phyloP scores from a whole-genome alignment of 2,329 filamentous ascomycete genomes.

The Acrodontium crateriforme region DNA sequence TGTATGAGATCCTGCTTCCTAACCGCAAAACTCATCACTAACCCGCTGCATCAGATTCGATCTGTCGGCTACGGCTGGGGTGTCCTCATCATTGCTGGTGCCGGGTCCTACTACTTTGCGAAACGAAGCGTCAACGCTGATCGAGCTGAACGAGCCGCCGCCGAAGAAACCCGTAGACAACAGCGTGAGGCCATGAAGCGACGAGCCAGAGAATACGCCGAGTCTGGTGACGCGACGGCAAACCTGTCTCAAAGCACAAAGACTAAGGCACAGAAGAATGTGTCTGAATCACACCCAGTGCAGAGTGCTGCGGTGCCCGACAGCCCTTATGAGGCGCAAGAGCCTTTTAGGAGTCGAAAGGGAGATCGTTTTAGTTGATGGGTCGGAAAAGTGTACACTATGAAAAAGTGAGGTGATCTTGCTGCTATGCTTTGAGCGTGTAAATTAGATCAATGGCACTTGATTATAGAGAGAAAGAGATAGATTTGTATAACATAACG shows the following conservation, averaged over 20 bases:
- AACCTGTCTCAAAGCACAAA: conserved; percentile 2
- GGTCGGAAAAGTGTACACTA: too few relatives aligned
- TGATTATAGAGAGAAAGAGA: too few relatives aligned
- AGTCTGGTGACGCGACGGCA: conserved; percentile 5
- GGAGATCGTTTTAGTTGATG: conserved; percentile 62
- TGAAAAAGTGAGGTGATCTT: too few relatives aligned
- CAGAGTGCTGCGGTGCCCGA: conserved; percentile 57
- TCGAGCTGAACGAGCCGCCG: conserved; percentile 56
- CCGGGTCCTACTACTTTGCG: conserved; percentile 86
- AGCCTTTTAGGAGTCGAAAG: conserved; percentile 63
- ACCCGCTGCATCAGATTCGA: too few relatives aligned
- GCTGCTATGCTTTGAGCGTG: too few relatives aligned
- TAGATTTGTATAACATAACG: too few relatives aligned
- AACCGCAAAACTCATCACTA: too few relatives aligned
- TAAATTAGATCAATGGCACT: too few relatives aligned
- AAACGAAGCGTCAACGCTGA: conserved; percentile 91
- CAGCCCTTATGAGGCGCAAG: conserved; percentile 75
- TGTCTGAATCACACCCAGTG: not conserved
- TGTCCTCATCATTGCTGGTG: conserved; percentile 73
- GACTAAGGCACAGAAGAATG: conserved; percentile 9
- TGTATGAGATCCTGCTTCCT: too few relatives aligned
- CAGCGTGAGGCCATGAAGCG: conserved; percentile 12
- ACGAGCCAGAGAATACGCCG: conserved; percentile 12
- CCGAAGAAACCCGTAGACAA: conserved; percentile 46
- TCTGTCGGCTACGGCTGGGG: conserved; percentile 69